A percentile compares a stretch with the other conserved stretches of the same genome.
phyloP scores from a whole-genome alignment of 2,329 filamentous ascomycete genomes.

The Aspergillus novofumigatus region DNA sequence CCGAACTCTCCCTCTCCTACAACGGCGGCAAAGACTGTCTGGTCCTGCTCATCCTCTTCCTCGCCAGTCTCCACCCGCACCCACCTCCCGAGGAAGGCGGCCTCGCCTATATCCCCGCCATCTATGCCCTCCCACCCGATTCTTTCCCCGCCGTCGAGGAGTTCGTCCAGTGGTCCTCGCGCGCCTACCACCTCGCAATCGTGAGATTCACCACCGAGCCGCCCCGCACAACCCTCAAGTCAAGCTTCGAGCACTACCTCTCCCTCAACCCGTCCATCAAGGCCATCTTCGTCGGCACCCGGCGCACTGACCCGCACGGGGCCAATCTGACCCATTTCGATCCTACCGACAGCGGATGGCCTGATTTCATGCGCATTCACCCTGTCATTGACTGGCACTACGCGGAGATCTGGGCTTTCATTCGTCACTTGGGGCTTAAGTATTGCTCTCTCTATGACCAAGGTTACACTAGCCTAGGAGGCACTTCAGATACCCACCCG shows the following conservation, averaged over 20 bases:
- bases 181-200: slow-evolving; percentile 70
- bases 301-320: slow-evolving; percentile 89
- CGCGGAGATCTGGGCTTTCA: slow-evolving; percentile 85
- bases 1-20: slow-evolving; percentile 84
- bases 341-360: slow-evolving; percentile 84
- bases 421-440: slow-evolving; percentile 66
- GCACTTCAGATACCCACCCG: slow-evolving; percentile 79
- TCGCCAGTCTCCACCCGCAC: slow-evolving; percentile 57
- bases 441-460: slow-evolving; percentile 86
- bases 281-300: slow-evolving; percentile 82
- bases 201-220: slow-evolving; percentile 66
- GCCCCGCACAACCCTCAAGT: slow-evolving; percentile 59
- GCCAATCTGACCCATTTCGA: slow-evolving; percentile 76
- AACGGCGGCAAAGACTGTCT: slow-evolving; percentile 98
- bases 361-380: slow-evolving; percentile 85
- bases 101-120: slow-evolving; percentile 59
- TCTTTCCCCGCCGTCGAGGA: slow-evolving; percentile 82
- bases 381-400: slow-evolving; percentile 98
- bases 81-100: slow-evolving; percentile 31
- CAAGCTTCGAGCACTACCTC: slow-evolving; percentile 75
- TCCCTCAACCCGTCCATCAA: slow-evolving; percentile 50
- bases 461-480: slow-evolving; percentile 90
- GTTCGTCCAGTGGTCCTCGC: slow-evolving; percentile 68
- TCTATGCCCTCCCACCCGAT: slow-evolving; percentile 82
- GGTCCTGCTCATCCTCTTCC: slow-evolving; percentile 81